A percentile compares a stretch with the other conserved stretches of the same genome.
These are phyloP conservation scores for Gaertneriomyces sp. DNA, from an alignment of 192 early-diverging fungal species.

Conservation along the genomic window DNA sequence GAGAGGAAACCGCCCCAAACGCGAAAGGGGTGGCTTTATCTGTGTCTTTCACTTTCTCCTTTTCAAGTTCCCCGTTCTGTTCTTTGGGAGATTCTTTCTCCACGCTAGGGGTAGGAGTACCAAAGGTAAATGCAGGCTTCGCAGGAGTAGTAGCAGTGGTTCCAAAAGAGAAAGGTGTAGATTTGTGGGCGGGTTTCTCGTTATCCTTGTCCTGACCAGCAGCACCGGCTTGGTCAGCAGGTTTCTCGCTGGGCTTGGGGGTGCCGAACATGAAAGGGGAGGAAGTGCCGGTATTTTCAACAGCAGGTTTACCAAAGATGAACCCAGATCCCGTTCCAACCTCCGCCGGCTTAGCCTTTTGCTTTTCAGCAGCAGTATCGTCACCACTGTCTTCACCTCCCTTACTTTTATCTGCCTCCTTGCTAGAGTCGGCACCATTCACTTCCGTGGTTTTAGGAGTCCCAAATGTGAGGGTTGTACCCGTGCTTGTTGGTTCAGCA, in stretches of 20 bases:
- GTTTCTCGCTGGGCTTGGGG: background rate
- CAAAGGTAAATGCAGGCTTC: background rate
- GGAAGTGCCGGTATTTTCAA: background rate
- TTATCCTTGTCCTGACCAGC: background rate
- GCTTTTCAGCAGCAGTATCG: background rate
- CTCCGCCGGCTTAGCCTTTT: too few species aligned
- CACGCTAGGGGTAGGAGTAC: background rate
- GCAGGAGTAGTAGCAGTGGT: background rate
- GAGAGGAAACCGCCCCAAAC: background rate
- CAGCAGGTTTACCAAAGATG: slow-evolving; percentile 5
- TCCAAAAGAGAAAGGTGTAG: slow-evolving; percentile 8
- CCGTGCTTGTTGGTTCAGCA: background rate
- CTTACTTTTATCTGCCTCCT: background rate
- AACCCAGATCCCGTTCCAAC: background rate
- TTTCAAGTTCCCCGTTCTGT: too few species aligned
- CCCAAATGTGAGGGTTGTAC: background rate
- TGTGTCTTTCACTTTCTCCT: background rate
- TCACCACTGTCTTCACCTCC: background rate
- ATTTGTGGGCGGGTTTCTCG: background rate
- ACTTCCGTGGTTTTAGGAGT: background rate
- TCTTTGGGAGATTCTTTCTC: background rate
- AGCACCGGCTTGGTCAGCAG: background rate
- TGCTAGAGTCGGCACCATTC: background rate
- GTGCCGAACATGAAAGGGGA: slow-evolving; percentile 1
- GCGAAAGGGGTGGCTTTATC: background rate